Evolutionary conservation across 1,139 yeast genomes (phyloP).

Genomic region (Diutina ranongensis): DNA sequence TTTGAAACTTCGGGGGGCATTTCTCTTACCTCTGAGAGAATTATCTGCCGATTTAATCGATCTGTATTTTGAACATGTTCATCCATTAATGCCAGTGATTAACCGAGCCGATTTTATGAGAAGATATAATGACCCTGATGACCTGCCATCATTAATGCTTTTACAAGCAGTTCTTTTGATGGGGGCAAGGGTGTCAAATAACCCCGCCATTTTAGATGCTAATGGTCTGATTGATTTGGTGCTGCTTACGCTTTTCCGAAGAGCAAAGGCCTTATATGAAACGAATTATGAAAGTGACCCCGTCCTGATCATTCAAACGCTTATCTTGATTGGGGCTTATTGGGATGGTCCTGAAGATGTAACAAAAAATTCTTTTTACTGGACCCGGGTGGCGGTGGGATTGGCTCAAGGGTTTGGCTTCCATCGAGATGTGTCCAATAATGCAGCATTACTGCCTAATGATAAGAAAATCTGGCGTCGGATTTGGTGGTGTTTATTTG

Average conservation of each 20-base stretch:
- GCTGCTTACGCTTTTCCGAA: constrained; percentile 54
- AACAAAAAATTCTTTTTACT: constrained; percentile 61
- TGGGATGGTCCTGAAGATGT: constrained; percentile 78
- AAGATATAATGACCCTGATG: constrained; percentile 42
- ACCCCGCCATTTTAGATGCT: constrained; percentile 45
- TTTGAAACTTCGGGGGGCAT: constrained; percentile 60
- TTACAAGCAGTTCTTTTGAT: constrained; percentile 60
- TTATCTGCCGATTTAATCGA: constrained; percentile 53
- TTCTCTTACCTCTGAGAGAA: constrained; percentile 50
- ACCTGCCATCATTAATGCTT: constrained; percentile 58
- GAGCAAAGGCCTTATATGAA: constrained; percentile 71
- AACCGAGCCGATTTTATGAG: constrained; percentile 53
- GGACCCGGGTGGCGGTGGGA: constrained; percentile 66
- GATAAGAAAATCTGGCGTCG: constrained; percentile 57
- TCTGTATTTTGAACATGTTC: constrained; percentile 54
- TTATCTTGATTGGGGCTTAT: constrained; percentile 55
- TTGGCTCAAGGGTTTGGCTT: constrained; percentile 75
- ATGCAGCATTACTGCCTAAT: constrained; percentile 18
- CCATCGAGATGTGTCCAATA: constrained; percentile 40
- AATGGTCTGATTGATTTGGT: constrained; percentile 48
- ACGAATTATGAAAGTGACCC: constrained; percentile 66
- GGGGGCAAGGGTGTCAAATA: constrained; percentile 53
- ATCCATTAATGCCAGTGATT: constrained; percentile 64
- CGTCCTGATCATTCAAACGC: constrained; percentile 50
- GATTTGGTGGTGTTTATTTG: constrained; percentile 74